Conservation (phyloP, 179 eudicot genomes). For the Gypsophila paniculata region DNA sequence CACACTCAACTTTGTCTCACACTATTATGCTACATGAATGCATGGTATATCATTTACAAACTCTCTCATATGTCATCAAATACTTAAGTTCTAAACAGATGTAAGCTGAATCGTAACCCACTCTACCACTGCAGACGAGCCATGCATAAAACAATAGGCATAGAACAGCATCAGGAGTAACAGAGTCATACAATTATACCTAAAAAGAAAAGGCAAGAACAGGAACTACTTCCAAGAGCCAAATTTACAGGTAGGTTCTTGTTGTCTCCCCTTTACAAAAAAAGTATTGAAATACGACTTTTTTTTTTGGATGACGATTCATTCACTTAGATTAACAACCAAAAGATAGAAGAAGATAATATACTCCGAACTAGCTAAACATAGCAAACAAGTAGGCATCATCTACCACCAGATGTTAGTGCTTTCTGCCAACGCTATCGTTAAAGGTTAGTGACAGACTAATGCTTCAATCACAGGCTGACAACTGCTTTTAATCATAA, state of each 20-base stretch:
- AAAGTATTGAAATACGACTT: too few relatives aligned
- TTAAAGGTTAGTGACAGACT: too few relatives aligned
- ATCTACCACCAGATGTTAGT: too few relatives aligned
- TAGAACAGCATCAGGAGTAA: background rate
- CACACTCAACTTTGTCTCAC: too few relatives aligned
- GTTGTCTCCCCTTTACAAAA: background rate
- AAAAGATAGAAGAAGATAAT: background rate
- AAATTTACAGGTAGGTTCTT: background rate
- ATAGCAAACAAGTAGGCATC: too few relatives aligned
- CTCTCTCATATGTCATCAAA: background rate
- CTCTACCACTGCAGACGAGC: constrained; percentile 77
- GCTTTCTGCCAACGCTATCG: too few relatives aligned
- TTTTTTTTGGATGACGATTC: too few relatives aligned
- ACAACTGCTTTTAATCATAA: too few relatives aligned
- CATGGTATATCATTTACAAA: background rate
- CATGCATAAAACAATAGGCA: constrained; percentile 77
- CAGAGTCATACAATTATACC: background rate
- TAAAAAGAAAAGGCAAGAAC: background rate
- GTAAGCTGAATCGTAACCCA: constrained; percentile 37
- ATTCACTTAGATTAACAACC: background rate
- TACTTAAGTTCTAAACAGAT: background rate
- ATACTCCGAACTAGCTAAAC: too few relatives aligned
- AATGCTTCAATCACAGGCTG: too few relatives aligned
- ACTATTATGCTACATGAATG: background rate
- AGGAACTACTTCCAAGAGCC: background rate